phyloP scores from a whole-genome alignment of 352 stramenopile genomes.

The Thalassiosira mediterranea region DNA sequence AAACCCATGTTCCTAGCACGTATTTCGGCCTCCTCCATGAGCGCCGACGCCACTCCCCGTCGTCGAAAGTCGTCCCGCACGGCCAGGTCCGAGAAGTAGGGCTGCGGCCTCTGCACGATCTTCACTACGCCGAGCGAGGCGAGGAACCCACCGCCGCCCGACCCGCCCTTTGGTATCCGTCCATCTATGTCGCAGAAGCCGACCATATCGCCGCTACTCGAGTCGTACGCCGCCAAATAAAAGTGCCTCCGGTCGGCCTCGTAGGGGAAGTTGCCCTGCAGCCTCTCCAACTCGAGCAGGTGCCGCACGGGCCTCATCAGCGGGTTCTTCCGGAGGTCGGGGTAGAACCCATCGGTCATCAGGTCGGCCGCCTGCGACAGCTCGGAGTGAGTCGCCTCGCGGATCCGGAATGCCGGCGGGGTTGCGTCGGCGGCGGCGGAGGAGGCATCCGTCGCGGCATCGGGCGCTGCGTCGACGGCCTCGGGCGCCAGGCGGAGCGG shows the following conservation, averaged over 20 bases:
- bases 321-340: conserved; percentile 20
- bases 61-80: conserved; percentile 57
- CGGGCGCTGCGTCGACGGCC: neutral
- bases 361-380: conserved; percentile 6
- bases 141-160: conserved; percentile 8
- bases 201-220: conserved; percentile 39
- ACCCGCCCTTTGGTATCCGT: conserved; percentile 20
- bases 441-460: neutral
- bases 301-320: conserved; percentile 24
- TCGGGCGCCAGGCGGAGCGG: neutral
- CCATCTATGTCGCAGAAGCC: conserved; percentile 64
- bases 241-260: conserved; percentile 10
- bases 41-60: conserved; percentile 48
- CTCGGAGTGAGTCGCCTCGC: conserved; percentile 15
- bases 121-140: neutral
- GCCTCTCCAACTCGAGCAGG: conserved; percentile 61
- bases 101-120: conserved; percentile 32
- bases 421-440: neutral
- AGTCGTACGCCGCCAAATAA: conserved; percentile 13
- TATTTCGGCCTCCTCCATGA: conserved; percentile 48
- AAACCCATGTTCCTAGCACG: conserved; percentile 19
- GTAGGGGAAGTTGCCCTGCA: conserved; percentile 71
- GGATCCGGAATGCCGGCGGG: conserved; percentile 1
- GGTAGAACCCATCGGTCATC: conserved; percentile 14
- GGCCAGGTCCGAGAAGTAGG: conserved; percentile 67